Base-by-base conservation (phyloP, 805 yeast species). In the Yarrowia divulgata region DNA sequence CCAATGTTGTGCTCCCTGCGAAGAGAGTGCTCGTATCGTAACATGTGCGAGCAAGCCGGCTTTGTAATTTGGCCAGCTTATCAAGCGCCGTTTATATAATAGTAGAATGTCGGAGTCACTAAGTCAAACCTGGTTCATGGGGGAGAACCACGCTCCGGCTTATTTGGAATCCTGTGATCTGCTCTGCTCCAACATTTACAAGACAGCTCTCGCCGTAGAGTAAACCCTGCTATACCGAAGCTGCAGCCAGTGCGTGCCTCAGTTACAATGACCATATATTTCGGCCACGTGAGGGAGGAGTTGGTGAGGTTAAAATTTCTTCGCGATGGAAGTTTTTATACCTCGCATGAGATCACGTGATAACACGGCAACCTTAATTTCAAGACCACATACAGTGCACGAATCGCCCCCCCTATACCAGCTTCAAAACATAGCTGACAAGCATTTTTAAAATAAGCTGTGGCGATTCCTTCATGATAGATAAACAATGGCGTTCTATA, bases 121-220 rank as follows among this genome's bases (percentile, higher is more conserved):
- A 74, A 67, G 75, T 73, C 75, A 73, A 73, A 73, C 76, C 69
- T 66, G 68, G 71, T 68, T 73, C 70, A 73, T 60, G 45, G 29
- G 42, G 6, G 37, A 32, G 54, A 50, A 73, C 71, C 54, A 67
- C 75, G 75, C 75, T 73, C 75, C 75, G 75, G 75, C 75, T 73
- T 73, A 73, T 72, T 74, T 73, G 75, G 75, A 74, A 73, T 73
- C 71, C 73, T 58, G 35, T 18, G 32, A 39, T 63, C 50, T 48
- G 50, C 42, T 69, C 71, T 69, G 64, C 71, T 57, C 54, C 67
- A 69, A 69, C 49, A 52, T 64, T 40, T 34, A 64, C 68, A 64
- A 39, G 57, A 52, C 48, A 52, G 70, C 68, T 69, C 48, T 68
- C 66, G 66, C 66, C 66, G 52, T 43, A 43, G 37, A 45, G 66